Conservation (phyloP, 2,329 filamentous ascomycete genomes). For the Neonectria magnoliae region DNA sequence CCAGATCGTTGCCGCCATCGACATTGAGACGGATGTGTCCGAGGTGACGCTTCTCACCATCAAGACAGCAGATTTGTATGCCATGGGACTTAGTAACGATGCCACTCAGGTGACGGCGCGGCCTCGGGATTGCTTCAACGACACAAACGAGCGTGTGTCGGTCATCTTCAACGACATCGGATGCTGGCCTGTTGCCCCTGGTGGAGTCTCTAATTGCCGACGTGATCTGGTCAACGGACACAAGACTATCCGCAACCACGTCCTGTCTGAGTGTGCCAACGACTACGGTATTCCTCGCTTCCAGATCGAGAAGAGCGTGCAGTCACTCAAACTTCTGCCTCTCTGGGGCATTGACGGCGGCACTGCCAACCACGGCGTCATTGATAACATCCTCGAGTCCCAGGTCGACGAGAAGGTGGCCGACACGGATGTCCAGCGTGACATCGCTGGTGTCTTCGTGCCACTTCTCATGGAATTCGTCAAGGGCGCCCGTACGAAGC, state of each 20-base stretch:
- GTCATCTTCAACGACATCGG: conserved; percentile 34
- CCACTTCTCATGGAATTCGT: conserved; percentile 33
- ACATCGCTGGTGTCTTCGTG: conserved; percentile 23
- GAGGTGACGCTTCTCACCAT: conserved; percentile 27
- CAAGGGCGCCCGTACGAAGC: conserved; percentile 30
- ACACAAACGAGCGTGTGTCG: conserved; percentile 28
- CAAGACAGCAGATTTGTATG: conserved; percentile 33
- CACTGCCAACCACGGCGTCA: conserved; percentile 32
- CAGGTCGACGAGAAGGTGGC: conserved; percentile 33
- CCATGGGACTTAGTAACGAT: conserved; percentile 33
- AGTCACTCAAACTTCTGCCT: conserved; percentile 31
- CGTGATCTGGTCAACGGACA: conserved; percentile 35
- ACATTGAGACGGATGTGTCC: conserved; percentile 31
- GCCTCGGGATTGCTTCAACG: conserved; percentile 29
- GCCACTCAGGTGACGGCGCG: conserved; percentile 31
- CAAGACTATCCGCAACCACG: conserved; percentile 34
- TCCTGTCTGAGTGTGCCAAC: conserved; percentile 32
- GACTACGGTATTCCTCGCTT: conserved; percentile 34
- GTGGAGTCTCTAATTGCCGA: conserved; percentile 34
- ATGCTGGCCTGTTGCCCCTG: conserved; percentile 33
- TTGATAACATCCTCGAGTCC: conserved; percentile 31
- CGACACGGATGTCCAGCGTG: conserved; percentile 20
- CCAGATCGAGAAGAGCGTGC: conserved; percentile 35
- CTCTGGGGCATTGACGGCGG: conserved; percentile 34
- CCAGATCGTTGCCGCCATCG: conserved; percentile 31